Evolutionary conservation across 176 grass and related monocot genomes (phyloP), one percentile per base, ranked within the genome.

Genomic region (Oryza meridionalis): DNA sequence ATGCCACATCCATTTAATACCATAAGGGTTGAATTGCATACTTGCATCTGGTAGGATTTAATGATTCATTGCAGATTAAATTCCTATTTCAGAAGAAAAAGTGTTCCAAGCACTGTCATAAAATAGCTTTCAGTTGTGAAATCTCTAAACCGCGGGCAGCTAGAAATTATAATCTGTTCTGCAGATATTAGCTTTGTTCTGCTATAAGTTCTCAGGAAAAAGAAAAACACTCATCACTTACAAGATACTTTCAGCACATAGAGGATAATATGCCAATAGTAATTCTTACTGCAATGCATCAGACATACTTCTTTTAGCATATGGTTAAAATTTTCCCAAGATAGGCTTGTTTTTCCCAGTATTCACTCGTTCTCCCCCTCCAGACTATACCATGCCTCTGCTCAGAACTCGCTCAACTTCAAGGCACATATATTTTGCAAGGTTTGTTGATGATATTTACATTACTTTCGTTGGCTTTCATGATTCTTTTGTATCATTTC

Each of bases 371-470:
- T 83, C 65, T 77, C 59, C 63, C 63, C 55, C 65, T 96, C 65
- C 89, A 96, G 96, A 96, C 86, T 80, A 99, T 99, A 90, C 96
- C 96, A 83, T 84, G 93, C n/a, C 85, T 96, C 24, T 99, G 93
- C 81, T 94, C 88, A 84, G 96, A 99, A 86, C 93, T 96, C 82
- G 96, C 96, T 83, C 93, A 99, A 83, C 96, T 99, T 90, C 96
- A 99, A 89, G 96, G 94, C 84, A 99, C 96, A 49, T 99, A 96
- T 95, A 99, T 99, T 75, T 89, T 99, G 88, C 93, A 99, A 90
- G 96, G 96, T 99, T 83, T 82, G 72, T 73, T 29, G n/a, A 72
- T 16, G 58, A 2, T 38, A 79, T 61, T 79, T 62, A 11, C 35
- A 64, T 21, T 26, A 19, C 70, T 70, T 84, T 46, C 25, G 49